Conservation (phyloP, 1,139 yeast species). For the Lodderomyces parapsilosis region DNA sequence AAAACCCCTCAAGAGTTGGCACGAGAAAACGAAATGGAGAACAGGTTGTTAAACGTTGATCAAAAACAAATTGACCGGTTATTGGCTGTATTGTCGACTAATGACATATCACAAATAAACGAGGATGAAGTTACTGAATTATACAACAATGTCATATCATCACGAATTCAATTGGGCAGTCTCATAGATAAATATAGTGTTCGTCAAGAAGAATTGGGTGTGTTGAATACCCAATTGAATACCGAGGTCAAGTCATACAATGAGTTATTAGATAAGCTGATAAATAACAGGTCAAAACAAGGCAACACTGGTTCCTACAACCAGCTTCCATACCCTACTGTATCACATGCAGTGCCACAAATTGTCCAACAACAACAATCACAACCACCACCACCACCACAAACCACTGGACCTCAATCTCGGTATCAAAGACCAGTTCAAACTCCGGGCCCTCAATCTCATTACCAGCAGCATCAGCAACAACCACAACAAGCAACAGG, state of each 20-base stretch:
- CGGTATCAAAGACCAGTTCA: constrained; percentile 21
- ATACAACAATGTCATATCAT: constrained; percentile 68
- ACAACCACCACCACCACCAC: constrained; percentile 17
- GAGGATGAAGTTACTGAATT: constrained; percentile 51
- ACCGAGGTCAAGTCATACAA: constrained; percentile 70
- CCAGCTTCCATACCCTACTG: constrained; percentile 13
- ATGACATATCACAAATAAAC: constrained; percentile 19
- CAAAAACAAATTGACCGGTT: constrained; percentile 61
- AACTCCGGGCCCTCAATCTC: constrained; percentile 2
- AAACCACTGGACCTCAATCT: constrained; percentile 3
- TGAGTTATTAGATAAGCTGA: constrained; percentile 58
- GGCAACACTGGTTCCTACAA: constrained; percentile 9
- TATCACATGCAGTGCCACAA: constrained; percentile 5
- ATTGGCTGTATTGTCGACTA: constrained; percentile 53
- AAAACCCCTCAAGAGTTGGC: constrained; percentile 52
- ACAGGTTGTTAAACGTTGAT: constrained; percentile 27
- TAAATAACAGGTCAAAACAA: constrained; percentile 22
- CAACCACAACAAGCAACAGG: constrained; percentile 4
- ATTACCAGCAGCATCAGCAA: constrained; percentile 2
- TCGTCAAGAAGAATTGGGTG: constrained; percentile 70
- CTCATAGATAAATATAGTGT: constrained; percentile 73
- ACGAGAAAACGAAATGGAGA: constrained; percentile 32
- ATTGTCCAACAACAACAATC: constrained; percentile 13
- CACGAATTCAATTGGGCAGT: constrained; percentile 71
- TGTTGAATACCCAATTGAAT: constrained; percentile 67